Conservation (phyloP, 1,284 basidiomycete genomes). For the Dichomitus squalens region DNA sequence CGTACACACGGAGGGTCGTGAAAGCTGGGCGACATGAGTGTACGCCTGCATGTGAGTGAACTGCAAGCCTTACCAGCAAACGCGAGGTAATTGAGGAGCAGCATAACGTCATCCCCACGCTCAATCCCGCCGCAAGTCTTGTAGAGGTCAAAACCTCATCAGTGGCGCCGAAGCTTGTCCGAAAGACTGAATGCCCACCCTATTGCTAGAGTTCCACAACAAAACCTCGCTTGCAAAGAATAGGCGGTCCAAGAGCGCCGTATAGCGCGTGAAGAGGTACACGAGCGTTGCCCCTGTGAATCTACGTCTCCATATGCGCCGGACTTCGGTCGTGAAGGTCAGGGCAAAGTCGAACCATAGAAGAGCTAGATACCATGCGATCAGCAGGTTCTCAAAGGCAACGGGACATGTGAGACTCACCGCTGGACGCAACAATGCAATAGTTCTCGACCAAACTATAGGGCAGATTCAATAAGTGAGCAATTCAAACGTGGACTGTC, state of each 20-base stretch:
- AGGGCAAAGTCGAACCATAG: slow-evolving; percentile 11
- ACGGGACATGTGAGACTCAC: too few relatives aligned
- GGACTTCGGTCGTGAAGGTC: slow-evolving; percentile 13
- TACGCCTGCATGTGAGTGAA: not conserved
- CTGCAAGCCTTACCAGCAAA: not conserved
- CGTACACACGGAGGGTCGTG: slow-evolving; percentile 9
- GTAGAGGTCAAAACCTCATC: too few relatives aligned
- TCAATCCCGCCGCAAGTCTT: slow-evolving; percentile 1
- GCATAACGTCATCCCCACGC: slow-evolving; percentile 3
- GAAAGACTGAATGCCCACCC: not conserved
- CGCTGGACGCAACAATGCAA: not conserved
- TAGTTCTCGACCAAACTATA: too few relatives aligned
- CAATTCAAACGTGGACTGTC: too few relatives aligned
- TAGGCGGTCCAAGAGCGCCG: slow-evolving; percentile 5
- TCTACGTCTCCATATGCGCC: slow-evolving; percentile 16
- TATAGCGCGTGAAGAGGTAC: slow-evolving; percentile 21
- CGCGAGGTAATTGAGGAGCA: slow-evolving; percentile 2
- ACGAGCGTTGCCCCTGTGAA: slow-evolving; percentile 18
- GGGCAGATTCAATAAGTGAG: too few relatives aligned
- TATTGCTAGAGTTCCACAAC: not conserved
- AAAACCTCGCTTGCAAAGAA: slow-evolving; percentile 1
- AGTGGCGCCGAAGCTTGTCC: too few relatives aligned
- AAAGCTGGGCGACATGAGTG: not conserved
- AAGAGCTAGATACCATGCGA: not conserved
- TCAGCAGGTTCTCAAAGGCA: not conserved